Evolutionary conservation across 805 yeast species (phyloP).

Genomic region (Metschnikowia corniflorae): DNA sequence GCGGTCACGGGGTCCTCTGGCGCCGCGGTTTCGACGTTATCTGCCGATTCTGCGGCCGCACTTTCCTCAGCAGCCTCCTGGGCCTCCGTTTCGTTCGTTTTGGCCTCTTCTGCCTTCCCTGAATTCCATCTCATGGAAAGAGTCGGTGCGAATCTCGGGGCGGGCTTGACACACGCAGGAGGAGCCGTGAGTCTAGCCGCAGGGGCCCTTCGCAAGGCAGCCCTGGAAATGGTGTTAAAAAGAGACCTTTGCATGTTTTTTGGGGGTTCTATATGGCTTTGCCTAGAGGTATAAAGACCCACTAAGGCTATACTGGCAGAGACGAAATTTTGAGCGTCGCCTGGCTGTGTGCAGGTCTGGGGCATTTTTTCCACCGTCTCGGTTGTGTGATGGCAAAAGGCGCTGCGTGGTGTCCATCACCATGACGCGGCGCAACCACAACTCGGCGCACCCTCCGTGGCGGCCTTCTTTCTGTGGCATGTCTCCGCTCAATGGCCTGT

Average conservation of each 20-base stretch:
- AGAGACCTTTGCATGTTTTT: slow-evolving; percentile 16
- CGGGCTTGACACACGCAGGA: slow-evolving; percentile 2
- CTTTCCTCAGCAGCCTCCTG: slow-evolving; percentile 3
- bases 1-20: slow-evolving; percentile 23
- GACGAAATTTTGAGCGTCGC: too few species aligned
- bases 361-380: too few species aligned
- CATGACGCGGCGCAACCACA: too few species aligned
- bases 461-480: too few species aligned
- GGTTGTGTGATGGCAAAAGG: too few species aligned
- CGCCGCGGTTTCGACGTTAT: slow-evolving; percentile 10
- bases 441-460: too few species aligned
- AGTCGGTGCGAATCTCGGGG: slow-evolving; percentile 6
- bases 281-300: too few species aligned
- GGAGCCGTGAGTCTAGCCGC: slow-evolving; percentile 8
- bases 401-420: too few species aligned
- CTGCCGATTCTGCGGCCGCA: slow-evolving; percentile 3
- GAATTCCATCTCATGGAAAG: slow-evolving; percentile 12
- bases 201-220: slow-evolving; percentile 9
- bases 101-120: slow-evolving; percentile 8
- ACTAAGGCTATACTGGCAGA: too few species aligned
- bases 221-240: slow-evolving; percentile 9
- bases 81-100: slow-evolving; percentile 1
- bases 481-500: too few species aligned
- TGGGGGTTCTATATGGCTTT: too few species aligned
- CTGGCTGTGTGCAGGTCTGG: too few species aligned